Evolutionary conservation across 2,329 filamentous ascomycete genomes (phyloP), one percentile per base, ranked within the genome.

Genomic region (Aspergillus vadensis): DNA sequence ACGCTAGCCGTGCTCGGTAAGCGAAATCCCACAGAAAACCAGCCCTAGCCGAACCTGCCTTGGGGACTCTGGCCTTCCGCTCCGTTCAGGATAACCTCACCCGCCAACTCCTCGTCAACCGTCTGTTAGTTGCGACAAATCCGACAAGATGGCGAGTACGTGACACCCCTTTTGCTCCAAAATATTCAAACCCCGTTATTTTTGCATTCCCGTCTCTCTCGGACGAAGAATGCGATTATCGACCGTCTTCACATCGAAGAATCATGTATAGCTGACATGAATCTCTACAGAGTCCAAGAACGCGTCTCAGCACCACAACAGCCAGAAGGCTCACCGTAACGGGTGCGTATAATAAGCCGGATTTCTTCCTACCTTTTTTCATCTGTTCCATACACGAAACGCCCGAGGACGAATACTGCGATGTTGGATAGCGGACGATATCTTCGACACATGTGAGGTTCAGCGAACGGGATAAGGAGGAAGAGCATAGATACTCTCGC

Each of bases 251-350:
- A 14, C 5, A 36, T 30, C 10, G 32, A 36, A 14, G 32, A 36
- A 12, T 36, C 1, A 21, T 43, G 41, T 21, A 58, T 67, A 59
- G 61, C 72, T 76, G 66, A 76, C 68, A 57, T 65, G 53, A 61
- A 55, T 71, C 55, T 65, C 60, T 62, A 61, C 80, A 97, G 93
- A 98, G 88, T 98, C 95, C 77, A 98, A 98, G 92, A 98, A 98
- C 90, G 96, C 92, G 85, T 97, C 94, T 78, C 94, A 98, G 88
- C 92, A 97, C 86, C 97, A 97, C 85, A 91, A 95, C 89, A 88
- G 87, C 82, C 91, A 91, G 86, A 99, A 99, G 91, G 93, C 92
- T 85, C 95, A 99, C 90, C 89, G 90, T 81, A 99, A 99, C 87
- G 95, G 95, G 94, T 97, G 90, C 76, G 89, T 85, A 68, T 60